Evolutionary conservation across 2,329 filamentous ascomycete species (phyloP).

Genomic region (Diplodia scrobiculata): DNA sequence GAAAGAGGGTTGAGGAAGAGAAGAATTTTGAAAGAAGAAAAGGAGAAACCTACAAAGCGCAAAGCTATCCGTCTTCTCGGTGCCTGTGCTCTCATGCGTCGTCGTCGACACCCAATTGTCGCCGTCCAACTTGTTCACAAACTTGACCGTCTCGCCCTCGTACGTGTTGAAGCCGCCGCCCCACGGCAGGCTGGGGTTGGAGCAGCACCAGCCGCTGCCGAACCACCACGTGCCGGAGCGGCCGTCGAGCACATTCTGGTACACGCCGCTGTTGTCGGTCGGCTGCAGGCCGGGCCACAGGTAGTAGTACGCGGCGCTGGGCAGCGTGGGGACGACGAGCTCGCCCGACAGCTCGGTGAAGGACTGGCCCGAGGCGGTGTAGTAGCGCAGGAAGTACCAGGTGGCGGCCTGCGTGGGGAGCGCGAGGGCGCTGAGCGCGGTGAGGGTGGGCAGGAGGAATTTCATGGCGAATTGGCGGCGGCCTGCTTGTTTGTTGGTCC

Average conservation of each 20-base stretch:
- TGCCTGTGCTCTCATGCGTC: slow-evolving; percentile 37
- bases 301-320: slow-evolving; percentile 45
- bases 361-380: slow-evolving; percentile 29
- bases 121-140: slow-evolving; percentile 36
- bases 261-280: slow-evolving; percentile 47
- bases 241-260: slow-evolving; percentile 50
- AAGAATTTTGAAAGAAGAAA: not conserved
- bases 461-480: not conserved
- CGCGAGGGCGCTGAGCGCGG: slow-evolving; percentile 5
- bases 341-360: slow-evolving; percentile 33
- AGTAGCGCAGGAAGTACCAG: slow-evolving; percentile 34
- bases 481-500: slow-evolving; percentile 1
- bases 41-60: slow-evolving; percentile 34
- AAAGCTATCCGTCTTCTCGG: slow-evolving; percentile 41
- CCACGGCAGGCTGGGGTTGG: slow-evolving; percentile 46
- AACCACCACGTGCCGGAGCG: slow-evolving; percentile 49
- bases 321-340: slow-evolving; percentile 32
- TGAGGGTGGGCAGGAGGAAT: slow-evolving; percentile 15
- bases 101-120: slow-evolving; percentile 40
- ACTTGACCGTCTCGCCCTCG: slow-evolving; percentile 41
- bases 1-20: too few relatives aligned
- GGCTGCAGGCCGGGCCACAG: slow-evolving; percentile 50
- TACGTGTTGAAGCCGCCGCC: slow-evolving; percentile 46
- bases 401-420: slow-evolving; percentile 27
- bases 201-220: slow-evolving; percentile 49